Percentiles rank a stretch among this genome's conserved stretches.
Evolutionary conservation across 331 rosid species (phyloP).

Genomic region (Stylosanthes scabra): DNA sequence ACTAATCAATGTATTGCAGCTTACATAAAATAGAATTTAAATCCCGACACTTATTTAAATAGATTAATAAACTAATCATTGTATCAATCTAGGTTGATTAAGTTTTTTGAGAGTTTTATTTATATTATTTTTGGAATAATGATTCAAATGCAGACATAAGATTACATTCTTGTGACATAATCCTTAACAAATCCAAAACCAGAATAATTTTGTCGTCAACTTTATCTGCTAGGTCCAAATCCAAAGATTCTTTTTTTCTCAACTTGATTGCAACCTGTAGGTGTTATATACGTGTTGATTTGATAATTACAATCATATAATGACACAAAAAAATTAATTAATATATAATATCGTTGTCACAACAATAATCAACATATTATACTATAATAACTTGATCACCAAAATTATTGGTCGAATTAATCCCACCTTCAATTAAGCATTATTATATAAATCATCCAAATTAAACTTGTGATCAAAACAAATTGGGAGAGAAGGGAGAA

Average conservation of each 20-base stretch:
- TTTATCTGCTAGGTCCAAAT: slow-evolving; percentile 5
- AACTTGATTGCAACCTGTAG: not conserved
- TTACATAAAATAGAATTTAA: too few relatives aligned
- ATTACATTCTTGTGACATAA: too few relatives aligned
- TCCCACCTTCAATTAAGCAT: slow-evolving; percentile 16
- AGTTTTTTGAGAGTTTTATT: too few relatives aligned
- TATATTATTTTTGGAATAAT: too few relatives aligned
- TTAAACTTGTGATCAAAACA: slow-evolving; percentile 26
- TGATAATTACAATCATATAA: not conserved
- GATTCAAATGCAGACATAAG: too few relatives aligned
- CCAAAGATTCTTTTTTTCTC: slow-evolving; percentile 1
- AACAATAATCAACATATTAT: slow-evolving; percentile 6
- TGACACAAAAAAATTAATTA: not conserved
- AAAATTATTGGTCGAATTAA: not conserved
- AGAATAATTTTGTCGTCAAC: slow-evolving; percentile 13
- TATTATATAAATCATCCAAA: not conserved
- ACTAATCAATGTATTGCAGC: too few relatives aligned
- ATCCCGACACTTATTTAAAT: too few relatives aligned
- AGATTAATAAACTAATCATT: too few relatives aligned
- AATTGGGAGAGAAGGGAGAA: slow-evolving; percentile 23
- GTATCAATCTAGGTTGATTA: too few relatives aligned
- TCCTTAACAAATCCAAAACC: not conserved
- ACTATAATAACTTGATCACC: slow-evolving; percentile 4
- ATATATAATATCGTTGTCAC: not conserved
- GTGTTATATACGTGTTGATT: not conserved